Base-by-base conservation (phyloP, 2,329 filamentous ascomycete species). In the Anisogramma anomala region DNA sequence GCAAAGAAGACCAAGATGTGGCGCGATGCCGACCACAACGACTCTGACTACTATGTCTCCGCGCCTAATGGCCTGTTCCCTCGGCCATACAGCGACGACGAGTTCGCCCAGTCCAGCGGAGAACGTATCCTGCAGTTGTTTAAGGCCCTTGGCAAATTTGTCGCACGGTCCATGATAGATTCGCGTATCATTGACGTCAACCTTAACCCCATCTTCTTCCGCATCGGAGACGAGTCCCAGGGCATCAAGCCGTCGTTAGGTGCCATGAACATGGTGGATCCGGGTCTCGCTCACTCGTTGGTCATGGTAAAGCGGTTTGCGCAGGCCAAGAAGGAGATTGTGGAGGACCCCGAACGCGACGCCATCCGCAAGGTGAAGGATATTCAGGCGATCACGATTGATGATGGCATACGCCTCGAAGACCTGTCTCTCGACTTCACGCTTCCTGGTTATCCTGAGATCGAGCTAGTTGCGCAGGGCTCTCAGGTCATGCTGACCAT, bases 181-280 rank as follows among this genome's bases (percentile, higher is more conserved):
- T 95, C 89, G 1, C 78, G 91, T 40, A 96, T 98, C 57, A 95
- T 98, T 51, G 91, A 98, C 54, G 79, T 98, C 50, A 91, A 89
- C 42, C 91, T 98, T 64, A 98, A 95, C 57, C 84, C 91, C 2
- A 94, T 87, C 5, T 95, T 98, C 67, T 98, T 98, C 78, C 84
- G 89, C 43, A 84, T 95, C 49, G 85, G 84, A 13, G 84, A 93
- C 52, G 74, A 70, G 33, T 71, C 76, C 1, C 61, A 64, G 4
- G 69, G 69, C 0, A 79, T 94, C 3, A 79, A 79, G 17, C 87
- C 88, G 10, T 94, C 88, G 0, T 70, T 98, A 6, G 87, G 86
- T 5, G 84, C 91, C 1, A 79, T 98, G 35, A 93, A 88, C 58
- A 77, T 82, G 4, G 87, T 98, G 4, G 91, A 98, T 53, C 75